These are phyloP conservation scores for Zymoseptoria passerinii DNA, from an alignment of 2,329 filamentous ascomycete genomes.

Conservation along the genomic window DNA sequence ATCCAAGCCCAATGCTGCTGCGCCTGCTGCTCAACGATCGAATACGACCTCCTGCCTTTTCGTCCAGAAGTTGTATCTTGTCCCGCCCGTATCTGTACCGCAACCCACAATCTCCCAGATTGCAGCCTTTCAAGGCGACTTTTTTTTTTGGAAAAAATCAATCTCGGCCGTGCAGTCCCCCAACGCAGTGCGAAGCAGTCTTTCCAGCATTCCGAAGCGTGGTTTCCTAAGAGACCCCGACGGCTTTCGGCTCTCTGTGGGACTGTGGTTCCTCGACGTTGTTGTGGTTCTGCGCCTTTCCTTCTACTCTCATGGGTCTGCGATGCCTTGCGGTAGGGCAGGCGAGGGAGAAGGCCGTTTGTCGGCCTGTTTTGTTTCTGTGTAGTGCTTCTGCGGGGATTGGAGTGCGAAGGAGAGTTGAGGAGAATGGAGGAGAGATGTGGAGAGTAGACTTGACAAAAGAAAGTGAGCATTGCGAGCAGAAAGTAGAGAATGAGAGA, in stretches of 20 bases:
- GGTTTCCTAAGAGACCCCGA: conserved; percentile 32
- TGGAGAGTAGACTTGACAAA: neutral
- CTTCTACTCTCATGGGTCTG: conserved; percentile 24
- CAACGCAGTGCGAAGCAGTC: neutral
- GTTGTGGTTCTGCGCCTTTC: conserved; percentile 22
- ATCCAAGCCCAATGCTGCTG: too few species aligned
- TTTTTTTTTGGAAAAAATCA: neutral
- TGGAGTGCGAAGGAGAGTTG: neutral
- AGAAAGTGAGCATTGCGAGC: neutral
- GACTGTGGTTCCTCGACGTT: neutral
- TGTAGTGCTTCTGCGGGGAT: neutral
- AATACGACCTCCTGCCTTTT: too few species aligned
- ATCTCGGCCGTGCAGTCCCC: neutral
- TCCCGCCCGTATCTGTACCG: conserved; percentile 63
- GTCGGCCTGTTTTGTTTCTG: conserved; percentile 11
- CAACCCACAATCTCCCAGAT: conserved; percentile 48
- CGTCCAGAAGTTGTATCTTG: conserved; percentile 28
- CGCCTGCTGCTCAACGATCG: too few species aligned
- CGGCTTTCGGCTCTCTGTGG: conserved; percentile 10
- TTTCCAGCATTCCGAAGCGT: conserved; percentile 21
- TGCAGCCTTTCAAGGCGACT: conserved; percentile 53
- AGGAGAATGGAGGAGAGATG: neutral
- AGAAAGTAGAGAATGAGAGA: neutral
- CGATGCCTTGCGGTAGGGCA: conserved; percentile 12
- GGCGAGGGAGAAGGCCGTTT: conserved; percentile 26